Percentiles rank a stretch among this genome's conserved stretches.
Evolutionary conservation across 2,329 filamentous ascomycete species (phyloP).

Genomic region (Capronia epimyces): DNA sequence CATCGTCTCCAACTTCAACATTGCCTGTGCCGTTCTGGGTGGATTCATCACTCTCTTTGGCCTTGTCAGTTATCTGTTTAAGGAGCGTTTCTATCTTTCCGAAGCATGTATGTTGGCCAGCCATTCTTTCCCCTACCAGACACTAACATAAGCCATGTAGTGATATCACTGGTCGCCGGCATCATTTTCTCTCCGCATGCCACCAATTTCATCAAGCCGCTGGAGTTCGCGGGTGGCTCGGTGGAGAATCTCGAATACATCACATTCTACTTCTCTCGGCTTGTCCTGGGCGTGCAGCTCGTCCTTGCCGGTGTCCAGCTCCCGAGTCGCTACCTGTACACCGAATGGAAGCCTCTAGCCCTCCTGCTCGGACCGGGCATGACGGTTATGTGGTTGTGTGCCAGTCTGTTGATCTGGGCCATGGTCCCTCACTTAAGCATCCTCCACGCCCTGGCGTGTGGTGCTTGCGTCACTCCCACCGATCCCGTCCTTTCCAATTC

Average conservation of each 20-base stretch:
- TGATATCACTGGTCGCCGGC: slow-evolving; percentile 77
- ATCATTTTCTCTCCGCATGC: slow-evolving; percentile 72
- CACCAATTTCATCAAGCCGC: slow-evolving; percentile 67
- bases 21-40: slow-evolving; percentile 71
- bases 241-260: slow-evolving; percentile 60
- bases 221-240: slow-evolving; percentile 63
- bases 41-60: slow-evolving; percentile 89
- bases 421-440: slow-evolving; percentile 67
- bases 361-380: slow-evolving; percentile 78
- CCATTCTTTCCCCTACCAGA: background rate
- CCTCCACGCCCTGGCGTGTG: slow-evolving; percentile 72
- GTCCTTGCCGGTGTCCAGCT: slow-evolving; percentile 84
- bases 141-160: background rate
- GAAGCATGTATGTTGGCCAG: slow-evolving; percentile 66
- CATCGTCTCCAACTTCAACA: slow-evolving; percentile 71
- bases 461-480: slow-evolving; percentile 84
- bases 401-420: slow-evolving; percentile 71
- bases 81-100: slow-evolving; percentile 85
- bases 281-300: slow-evolving; percentile 85
- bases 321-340: slow-evolving; percentile 71
- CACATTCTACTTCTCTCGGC: slow-evolving; percentile 76
- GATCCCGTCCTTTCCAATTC: slow-evolving; percentile 83
- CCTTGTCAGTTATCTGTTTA: slow-evolving; percentile 79
- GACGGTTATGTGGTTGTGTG: slow-evolving; percentile 78
- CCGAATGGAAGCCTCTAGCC: slow-evolving; percentile 69